phyloP scores from a whole-genome alignment of 768 basidiomycete species.

The Boletus huronensis region DNA sequence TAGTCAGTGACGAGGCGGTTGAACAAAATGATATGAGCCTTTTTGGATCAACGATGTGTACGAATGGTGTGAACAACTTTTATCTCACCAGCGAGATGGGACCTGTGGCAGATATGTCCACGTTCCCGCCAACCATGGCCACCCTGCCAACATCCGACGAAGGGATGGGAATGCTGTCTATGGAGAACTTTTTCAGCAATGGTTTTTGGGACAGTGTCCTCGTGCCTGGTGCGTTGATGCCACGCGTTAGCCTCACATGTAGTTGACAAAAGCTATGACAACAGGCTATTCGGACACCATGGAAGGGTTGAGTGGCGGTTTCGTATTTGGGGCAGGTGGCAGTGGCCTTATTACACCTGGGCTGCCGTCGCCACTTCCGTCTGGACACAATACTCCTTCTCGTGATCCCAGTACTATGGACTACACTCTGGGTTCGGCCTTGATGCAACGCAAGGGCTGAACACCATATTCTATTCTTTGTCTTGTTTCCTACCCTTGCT shows the following conservation, averaged over 20 bases:
- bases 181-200: conserved; percentile 77
- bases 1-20: conserved; percentile 17
- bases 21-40: conserved; percentile 30
- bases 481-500: conserved; percentile 2
- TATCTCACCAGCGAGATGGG: conserved; percentile 83
- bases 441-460: conserved; percentile 29
- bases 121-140: conserved; percentile 87
- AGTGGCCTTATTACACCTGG: conserved; percentile 80
- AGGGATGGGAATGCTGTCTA: conserved; percentile 53
- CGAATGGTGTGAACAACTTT: conserved; percentile 45
- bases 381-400: conserved; percentile 47
- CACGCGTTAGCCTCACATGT: not conserved
- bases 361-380: conserved; percentile 56
- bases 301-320: conserved; percentile 82
- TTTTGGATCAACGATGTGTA: conserved; percentile 21
- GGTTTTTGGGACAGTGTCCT: conserved; percentile 88
- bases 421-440: conserved; percentile 21
- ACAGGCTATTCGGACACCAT: conserved; percentile 75
- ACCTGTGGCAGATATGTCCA: conserved; percentile 74
- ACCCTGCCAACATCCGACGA: conserved; percentile 42
- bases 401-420: conserved; percentile 25
- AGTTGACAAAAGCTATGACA: conserved; percentile 3
- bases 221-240: conserved; percentile 63
- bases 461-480: not conserved
- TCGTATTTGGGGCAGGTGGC: conserved; percentile 80